Conservation (phyloP, 371 early-diverging fungal species). For the Mucor mucedo region DNA sequence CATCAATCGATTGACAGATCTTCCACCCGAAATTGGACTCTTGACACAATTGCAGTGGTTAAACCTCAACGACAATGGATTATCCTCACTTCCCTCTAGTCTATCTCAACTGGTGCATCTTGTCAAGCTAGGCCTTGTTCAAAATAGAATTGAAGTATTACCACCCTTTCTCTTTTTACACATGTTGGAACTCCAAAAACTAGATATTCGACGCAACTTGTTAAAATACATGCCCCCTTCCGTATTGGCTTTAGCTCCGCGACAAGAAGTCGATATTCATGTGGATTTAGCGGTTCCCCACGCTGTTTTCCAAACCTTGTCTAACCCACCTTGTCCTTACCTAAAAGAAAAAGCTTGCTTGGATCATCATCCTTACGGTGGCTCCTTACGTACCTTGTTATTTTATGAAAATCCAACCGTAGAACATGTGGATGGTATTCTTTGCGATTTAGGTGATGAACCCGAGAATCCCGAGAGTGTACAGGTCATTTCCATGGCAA, state of each 20-base stretch:
- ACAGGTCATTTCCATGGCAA: not conserved
- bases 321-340: not conserved
- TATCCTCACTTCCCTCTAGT: conserved; percentile 56
- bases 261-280: conserved; percentile 24
- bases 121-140: conserved; percentile 75
- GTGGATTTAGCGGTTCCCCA: conserved; percentile 24
- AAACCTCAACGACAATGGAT: conserved; percentile 72
- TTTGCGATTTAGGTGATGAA: conserved; percentile 20
- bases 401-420: conserved; percentile 35
- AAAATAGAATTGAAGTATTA: conserved; percentile 59
- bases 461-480: not conserved
- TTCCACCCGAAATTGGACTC: conserved; percentile 64
- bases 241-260: conserved; percentile 33
- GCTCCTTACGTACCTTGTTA: conserved; percentile 36
- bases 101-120: conserved; percentile 59
- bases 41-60: conserved; percentile 68
- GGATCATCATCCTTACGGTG: conserved; percentile 29
- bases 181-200: conserved; percentile 47
- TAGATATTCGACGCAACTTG: conserved; percentile 60
- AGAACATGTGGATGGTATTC: conserved; percentile 34
- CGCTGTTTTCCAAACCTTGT: conserved; percentile 15
- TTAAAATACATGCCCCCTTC: conserved; percentile 55
- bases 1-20: conserved; percentile 57
- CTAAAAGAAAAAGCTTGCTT: not conserved
- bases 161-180: conserved; percentile 53